phyloP scores from a whole-genome alignment of 1,284 basidiomycete species.

The Ceratorhiza oryzae-sativae region DNA sequence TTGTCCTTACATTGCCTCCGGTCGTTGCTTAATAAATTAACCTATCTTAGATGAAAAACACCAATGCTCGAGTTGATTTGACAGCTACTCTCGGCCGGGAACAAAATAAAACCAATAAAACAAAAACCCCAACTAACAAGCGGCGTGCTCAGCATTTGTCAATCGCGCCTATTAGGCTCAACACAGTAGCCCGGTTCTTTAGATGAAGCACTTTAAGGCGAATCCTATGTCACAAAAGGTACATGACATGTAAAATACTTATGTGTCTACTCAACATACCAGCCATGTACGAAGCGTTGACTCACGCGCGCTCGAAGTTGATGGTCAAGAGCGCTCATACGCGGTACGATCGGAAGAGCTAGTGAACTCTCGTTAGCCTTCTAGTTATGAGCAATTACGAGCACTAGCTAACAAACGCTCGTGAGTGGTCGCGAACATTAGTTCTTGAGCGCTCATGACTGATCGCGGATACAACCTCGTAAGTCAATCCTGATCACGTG shows the following conservation, averaged over 20 bases:
- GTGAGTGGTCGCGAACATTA: neutral
- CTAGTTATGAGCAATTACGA: neutral
- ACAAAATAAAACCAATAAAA: neutral
- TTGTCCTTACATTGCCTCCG: neutral
- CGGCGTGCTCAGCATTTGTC: neutral
- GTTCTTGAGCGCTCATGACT: too few relatives aligned
- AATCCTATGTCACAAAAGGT: neutral
- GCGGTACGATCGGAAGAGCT: neutral
- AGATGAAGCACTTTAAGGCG: too few relatives aligned
- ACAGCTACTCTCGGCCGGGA: neutral
- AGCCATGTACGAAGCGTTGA: neutral
- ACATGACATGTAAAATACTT: neutral
- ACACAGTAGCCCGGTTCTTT: neutral
- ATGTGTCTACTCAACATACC: neutral
- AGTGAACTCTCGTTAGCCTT: neutral
- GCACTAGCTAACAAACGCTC: neutral
- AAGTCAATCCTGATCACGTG: too few relatives aligned
- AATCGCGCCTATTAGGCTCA: neutral
- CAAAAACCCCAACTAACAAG: neutral
- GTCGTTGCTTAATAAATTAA: neutral
- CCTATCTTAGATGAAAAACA: neutral
- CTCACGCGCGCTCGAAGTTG: neutral
- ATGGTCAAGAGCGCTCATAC: neutral
- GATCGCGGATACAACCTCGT: too few relatives aligned
- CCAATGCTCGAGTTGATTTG: neutral